Conservation (phyloP, 768 basidiomycete genomes). For the Rickenella mellea region DNA sequence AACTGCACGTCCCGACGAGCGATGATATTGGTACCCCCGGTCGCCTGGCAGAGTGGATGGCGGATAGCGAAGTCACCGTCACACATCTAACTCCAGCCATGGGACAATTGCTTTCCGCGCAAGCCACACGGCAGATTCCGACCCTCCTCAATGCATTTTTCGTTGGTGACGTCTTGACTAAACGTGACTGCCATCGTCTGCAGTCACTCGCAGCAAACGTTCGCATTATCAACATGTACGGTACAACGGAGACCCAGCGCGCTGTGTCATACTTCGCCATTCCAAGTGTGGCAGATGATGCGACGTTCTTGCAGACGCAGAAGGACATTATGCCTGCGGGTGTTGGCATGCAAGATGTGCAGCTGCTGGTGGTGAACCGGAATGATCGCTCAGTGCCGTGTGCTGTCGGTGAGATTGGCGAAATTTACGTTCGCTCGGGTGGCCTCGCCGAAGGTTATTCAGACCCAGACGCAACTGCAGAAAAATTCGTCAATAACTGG, state of each 20-base stretch:
- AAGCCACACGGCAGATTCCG: constrained; percentile 74
- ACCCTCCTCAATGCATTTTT: constrained; percentile 89
- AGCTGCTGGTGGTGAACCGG: constrained; percentile 92
- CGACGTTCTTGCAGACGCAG: constrained; percentile 85
- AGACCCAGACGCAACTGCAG: constrained; percentile 68
- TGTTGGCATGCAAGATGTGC: constrained; percentile 95
- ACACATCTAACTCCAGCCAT: constrained; percentile 98
- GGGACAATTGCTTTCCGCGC: constrained; percentile 95
- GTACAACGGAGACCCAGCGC: constrained; percentile 97
- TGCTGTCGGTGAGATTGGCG: constrained; percentile 93
- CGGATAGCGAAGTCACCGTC: constrained; percentile 79
- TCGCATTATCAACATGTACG: constrained; percentile 98
- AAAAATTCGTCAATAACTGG: constrained; percentile 96
- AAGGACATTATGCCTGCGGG: constrained; percentile 99
- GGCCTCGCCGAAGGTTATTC: constrained; percentile 94
- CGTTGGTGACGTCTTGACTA: constrained; percentile 97
- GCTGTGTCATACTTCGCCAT: constrained; percentile 97
- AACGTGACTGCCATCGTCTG: constrained; percentile 91
- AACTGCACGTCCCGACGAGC: constrained; percentile 90
- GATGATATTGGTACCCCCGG: constrained; percentile 98
- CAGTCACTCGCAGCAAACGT: constrained; percentile 90
- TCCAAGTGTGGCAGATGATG: constrained; percentile 72
- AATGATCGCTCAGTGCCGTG: constrained; percentile 77
- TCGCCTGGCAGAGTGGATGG: constrained; percentile 97
- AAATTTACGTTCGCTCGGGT: constrained; percentile 96